Conservation (phyloP, 805 yeast genomes). For the Suhomyces emberorum region DNA sequence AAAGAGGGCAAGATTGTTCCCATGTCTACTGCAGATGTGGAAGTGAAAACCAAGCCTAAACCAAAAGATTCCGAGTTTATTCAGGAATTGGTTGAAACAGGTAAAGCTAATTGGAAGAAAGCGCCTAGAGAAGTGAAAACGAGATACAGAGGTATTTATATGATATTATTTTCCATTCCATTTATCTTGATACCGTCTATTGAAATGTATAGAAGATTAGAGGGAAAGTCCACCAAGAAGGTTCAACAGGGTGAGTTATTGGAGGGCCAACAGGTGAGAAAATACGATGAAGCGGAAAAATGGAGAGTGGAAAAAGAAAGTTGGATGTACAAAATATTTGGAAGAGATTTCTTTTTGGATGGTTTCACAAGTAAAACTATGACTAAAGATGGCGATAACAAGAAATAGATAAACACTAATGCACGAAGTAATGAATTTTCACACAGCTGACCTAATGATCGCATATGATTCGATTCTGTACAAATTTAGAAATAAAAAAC, state of each 20-base stretch:
- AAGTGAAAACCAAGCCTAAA: conserved; percentile 12
- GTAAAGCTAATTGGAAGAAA: conserved; percentile 42
- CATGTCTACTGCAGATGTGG: conserved; percentile 4
- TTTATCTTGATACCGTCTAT: conserved; percentile 29
- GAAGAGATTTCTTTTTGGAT: conserved; percentile 40
- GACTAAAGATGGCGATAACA: conserved; percentile 8
- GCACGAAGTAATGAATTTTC: neutral
- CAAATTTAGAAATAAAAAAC: no score
- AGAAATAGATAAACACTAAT: conserved; percentile 1
- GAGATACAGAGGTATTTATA: conserved; percentile 35
- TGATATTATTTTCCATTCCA: conserved; percentile 39
- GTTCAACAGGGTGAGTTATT: conserved; percentile 39
- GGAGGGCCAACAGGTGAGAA: conserved; percentile 30
- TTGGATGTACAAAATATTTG: conserved; percentile 36
- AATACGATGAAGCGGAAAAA: conserved; percentile 37
- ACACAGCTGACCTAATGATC: no score
- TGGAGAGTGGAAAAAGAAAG: conserved; percentile 38
- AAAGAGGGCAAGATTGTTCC: conserved; percentile 19
- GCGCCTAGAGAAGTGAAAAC: conserved; percentile 38
- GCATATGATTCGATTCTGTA: no score
- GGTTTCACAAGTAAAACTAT: conserved; percentile 44
- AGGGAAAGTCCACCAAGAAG: conserved; percentile 39
- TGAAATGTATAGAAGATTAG: conserved; percentile 34
- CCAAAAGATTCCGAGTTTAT: conserved; percentile 29
- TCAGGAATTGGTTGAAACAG: conserved; percentile 36